These are phyloP conservation scores for Plasmodium coatneyi DNA, from an alignment of 169 alveolate species.

Conservation along the genomic window DNA sequence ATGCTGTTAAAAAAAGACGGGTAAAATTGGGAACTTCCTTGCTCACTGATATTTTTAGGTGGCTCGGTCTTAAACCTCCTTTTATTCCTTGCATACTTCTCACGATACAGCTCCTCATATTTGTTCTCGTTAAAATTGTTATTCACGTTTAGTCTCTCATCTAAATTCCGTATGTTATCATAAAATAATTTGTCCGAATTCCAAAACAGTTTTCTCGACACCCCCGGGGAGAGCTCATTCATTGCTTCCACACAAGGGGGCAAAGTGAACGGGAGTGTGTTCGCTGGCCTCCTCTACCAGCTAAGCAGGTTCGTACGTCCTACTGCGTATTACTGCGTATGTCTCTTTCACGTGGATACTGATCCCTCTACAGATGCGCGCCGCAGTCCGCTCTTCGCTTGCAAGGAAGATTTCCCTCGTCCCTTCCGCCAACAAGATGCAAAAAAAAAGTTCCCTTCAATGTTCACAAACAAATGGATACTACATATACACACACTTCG, in stretches of 20 bases:
- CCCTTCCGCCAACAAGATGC: background rate
- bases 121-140: conserved; percentile 55
- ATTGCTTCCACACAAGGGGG: background rate
- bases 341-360: background rate
- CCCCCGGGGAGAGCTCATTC: conserved; percentile 15
- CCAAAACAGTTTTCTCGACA: conserved; percentile 37
- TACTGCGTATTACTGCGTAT: background rate
- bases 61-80: conserved; percentile 71
- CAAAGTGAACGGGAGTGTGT: background rate
- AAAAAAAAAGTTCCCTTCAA: background rate
- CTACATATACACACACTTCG: background rate
- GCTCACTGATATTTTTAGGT: conserved; percentile 9
- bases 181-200: conserved; percentile 49
- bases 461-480: background rate
- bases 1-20: conserved; percentile 45
- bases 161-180: conserved; percentile 49
- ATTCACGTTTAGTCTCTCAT: conserved; percentile 62
- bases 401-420: background rate
- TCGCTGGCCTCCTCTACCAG: background rate
- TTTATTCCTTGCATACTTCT: conserved; percentile 27
- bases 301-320: background rate
- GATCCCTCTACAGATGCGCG: background rate
- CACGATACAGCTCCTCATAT: conserved; percentile 5
- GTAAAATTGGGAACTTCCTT: background rate
- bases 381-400: background rate